Percentiles rank a stretch among this genome's conserved stretches.
Conservation (phyloP, 306 rosid genomes). For the Quillaja saponaria region DNA sequence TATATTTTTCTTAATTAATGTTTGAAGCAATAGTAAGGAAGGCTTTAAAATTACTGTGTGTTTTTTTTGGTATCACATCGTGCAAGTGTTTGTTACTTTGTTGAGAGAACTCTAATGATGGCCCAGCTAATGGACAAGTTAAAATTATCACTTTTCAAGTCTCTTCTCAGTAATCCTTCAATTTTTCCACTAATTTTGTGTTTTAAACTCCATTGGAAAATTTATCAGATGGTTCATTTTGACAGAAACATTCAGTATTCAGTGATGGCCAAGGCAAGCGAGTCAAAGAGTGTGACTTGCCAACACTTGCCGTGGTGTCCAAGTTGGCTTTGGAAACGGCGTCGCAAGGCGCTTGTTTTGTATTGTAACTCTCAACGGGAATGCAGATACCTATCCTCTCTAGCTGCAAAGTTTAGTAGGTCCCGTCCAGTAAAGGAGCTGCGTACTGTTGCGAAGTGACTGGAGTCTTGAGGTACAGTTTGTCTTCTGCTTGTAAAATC, state of each 20-base stretch:
- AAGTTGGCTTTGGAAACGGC: conserved; percentile 20
- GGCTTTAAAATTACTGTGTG: too few relatives aligned
- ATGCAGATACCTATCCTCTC: conserved; percentile 24
- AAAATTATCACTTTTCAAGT: too few relatives aligned
- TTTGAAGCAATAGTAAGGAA: too few relatives aligned
- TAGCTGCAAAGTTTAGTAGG: conserved; percentile 31
- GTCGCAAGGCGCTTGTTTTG: conserved; percentile 33
- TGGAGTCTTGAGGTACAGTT: conserved; percentile 49
- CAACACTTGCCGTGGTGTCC: background rate
- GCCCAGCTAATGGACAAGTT: too few relatives aligned
- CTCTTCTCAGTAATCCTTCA: too few relatives aligned
- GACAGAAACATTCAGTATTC: background rate
- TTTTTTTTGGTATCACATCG: too few relatives aligned
- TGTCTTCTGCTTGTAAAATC: conserved; percentile 61
- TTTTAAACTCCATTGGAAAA: too few relatives aligned
- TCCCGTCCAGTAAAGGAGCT: conserved; percentile 53
- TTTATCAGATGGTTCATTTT: too few relatives aligned
- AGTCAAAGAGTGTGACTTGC: conserved; percentile 3
- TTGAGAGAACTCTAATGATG: too few relatives aligned
- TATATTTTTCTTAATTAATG: too few relatives aligned
- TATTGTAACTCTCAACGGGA: background rate
- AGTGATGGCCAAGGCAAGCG: background rate
- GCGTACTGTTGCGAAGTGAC: conserved; percentile 70
- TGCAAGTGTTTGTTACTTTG: too few relatives aligned
- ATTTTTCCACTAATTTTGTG: too few relatives aligned